These are phyloP conservation scores for Cryphonectria naterciae DNA, from an alignment of 2,329 filamentous ascomycete species.

Conservation along the genomic window DNA sequence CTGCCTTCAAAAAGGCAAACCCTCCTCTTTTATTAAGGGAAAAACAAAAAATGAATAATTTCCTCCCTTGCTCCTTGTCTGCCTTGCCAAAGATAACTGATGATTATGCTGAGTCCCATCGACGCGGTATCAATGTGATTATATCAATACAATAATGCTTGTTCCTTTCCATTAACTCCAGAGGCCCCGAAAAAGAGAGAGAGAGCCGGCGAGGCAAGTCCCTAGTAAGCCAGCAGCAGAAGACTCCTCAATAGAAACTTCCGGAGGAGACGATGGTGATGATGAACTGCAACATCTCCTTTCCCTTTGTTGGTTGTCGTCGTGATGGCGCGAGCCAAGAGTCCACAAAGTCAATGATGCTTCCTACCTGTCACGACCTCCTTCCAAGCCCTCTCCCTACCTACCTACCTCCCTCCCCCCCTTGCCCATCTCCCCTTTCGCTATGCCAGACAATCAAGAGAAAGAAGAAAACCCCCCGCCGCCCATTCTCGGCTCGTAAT, in stretches of 20 bases:
- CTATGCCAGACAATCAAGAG: slow-evolving; percentile 19
- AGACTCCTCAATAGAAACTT: background rate
- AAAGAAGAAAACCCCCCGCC: slow-evolving; percentile 7
- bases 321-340: background rate
- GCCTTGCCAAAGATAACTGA: background rate
- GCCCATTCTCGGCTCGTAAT: background rate
- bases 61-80: background rate
- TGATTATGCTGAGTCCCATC: background rate
- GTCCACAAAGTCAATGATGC: background rate
- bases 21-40: too few species aligned
- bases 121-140: background rate
- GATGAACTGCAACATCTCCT: background rate
- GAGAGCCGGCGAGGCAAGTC: background rate
- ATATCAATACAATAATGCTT: background rate
- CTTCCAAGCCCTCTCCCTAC: background rate
- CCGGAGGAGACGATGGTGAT: background rate
- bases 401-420: background rate
- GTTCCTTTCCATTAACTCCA: background rate
- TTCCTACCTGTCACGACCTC: background rate
- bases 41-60: too few species aligned
- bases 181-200: background rate
- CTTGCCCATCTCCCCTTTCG: background rate
- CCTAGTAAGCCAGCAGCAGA: background rate
- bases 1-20: background rate
- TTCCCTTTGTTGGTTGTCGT: background rate